These are phyloP conservation scores for Aureobasidium leucospermi DNA, from an alignment of 2,329 filamentous ascomycete species.

Conservation along the genomic window DNA sequence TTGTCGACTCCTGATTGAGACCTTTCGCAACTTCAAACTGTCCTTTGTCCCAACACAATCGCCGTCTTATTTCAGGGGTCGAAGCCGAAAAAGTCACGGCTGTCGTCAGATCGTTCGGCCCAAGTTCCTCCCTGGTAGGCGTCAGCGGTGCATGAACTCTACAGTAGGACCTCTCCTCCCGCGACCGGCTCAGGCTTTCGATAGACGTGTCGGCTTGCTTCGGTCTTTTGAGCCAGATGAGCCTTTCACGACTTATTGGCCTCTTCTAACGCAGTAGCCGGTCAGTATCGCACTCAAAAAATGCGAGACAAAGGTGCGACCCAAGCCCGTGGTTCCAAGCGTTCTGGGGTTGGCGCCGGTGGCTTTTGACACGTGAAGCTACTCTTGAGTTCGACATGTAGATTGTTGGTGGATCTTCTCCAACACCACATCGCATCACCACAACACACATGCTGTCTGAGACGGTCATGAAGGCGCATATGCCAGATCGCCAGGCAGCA, in stretches of 20 bases:
- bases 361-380: constrained; percentile 4
- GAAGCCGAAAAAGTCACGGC: constrained; percentile 3
- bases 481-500: neutral
- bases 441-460: neutral
- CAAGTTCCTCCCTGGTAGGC: neutral
- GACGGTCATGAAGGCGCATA: neutral
- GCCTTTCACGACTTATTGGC: neutral
- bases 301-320: neutral
- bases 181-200: neutral
- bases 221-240: neutral
- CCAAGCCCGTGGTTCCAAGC: constrained; percentile 1
- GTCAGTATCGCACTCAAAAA: neutral
- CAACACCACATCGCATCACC: neutral
- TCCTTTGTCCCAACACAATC: constrained; percentile 2
- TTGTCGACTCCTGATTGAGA: constrained; percentile 3
- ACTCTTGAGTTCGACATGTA: neutral
- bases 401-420: neutral
- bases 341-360: constrained; percentile 1
- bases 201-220: neutral
- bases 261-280: neutral
- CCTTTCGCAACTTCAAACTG: neutral
- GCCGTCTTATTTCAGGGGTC: constrained; percentile 5
- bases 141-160: constrained; percentile 11
- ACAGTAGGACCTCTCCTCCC: neutral
- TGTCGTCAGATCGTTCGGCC: constrained; percentile 7